Evolutionary conservation across 2,329 filamentous ascomycete species (phyloP).

Genomic region (Pseudopithomyces maydicus): DNA sequence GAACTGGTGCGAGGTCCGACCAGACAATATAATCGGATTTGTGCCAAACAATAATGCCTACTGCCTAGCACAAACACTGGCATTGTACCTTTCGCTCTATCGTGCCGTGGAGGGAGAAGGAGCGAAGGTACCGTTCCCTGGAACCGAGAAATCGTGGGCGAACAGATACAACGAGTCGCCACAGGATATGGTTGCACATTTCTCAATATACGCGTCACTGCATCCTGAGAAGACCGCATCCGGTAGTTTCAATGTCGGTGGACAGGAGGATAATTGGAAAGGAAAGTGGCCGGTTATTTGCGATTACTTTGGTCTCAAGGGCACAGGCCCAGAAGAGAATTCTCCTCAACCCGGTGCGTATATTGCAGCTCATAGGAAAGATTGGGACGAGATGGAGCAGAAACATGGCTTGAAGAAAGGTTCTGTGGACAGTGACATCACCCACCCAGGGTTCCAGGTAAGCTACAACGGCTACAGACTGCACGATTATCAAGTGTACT

Average conservation of each 20-base stretch:
- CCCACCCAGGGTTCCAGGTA: constrained; percentile 39
- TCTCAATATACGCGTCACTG: constrained; percentile 50
- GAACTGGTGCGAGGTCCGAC: constrained; percentile 49
- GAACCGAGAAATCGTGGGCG: constrained; percentile 44
- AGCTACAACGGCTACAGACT: not conserved
- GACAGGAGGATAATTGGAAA: constrained; percentile 48
- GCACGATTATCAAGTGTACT: not conserved
- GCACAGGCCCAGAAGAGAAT: constrained; percentile 37
- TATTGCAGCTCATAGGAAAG: constrained; percentile 30
- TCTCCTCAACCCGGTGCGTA: constrained; percentile 36
- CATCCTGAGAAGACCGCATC: constrained; percentile 47
- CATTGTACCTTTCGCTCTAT: constrained; percentile 46
- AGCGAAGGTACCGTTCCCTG: constrained; percentile 47
- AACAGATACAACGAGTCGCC: constrained; percentile 48
- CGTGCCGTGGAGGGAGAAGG: constrained; percentile 46
- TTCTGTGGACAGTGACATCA: constrained; percentile 53
- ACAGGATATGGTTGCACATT: constrained; percentile 50
- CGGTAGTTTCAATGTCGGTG: constrained; percentile 51
- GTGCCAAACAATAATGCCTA: constrained; percentile 49
- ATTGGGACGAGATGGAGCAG: constrained; percentile 35
- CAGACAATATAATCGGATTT: constrained; percentile 51
- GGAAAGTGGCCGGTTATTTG: constrained; percentile 54
- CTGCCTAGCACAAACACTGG: constrained; percentile 45
- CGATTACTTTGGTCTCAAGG: constrained; percentile 54
- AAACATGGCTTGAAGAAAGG: constrained; percentile 39